These are phyloP conservation scores for Wickerhamomyces tratensis DNA, from an alignment of 805 yeast genomes.

Conservation along the genomic window DNA sequence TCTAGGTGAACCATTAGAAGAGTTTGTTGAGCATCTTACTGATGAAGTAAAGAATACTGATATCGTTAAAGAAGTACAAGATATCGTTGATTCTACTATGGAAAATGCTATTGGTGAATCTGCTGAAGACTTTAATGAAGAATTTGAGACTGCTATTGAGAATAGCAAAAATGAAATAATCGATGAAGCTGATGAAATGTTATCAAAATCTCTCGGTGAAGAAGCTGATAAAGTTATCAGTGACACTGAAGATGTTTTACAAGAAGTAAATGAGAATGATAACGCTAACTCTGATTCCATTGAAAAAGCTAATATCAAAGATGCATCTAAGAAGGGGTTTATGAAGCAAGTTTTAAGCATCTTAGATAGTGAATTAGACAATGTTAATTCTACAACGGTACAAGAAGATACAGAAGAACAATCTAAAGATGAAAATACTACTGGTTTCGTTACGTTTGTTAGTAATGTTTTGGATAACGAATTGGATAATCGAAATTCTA, in stretches of 20 bases:
- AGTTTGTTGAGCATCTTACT: not conserved
- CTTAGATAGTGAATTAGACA: not conserved
- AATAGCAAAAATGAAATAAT: not conserved
- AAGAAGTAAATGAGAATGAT: too few relatives aligned
- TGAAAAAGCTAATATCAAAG: not conserved
- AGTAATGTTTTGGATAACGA: not conserved
- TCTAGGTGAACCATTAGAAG: not conserved
- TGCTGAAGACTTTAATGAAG: constrained; percentile 3
- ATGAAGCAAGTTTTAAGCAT: not conserved
- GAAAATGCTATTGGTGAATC: constrained; percentile 4
- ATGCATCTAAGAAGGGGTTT: not conserved
- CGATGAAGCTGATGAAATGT: not conserved
- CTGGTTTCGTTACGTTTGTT: not conserved
- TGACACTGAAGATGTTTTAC: too few relatives aligned
- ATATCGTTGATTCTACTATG: constrained; percentile 1
- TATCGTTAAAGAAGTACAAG: not conserved
- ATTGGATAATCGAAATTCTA: not conserved
- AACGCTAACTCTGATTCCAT: not conserved
- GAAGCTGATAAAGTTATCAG: not conserved
- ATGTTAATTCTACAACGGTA: not conserved
- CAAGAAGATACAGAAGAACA: not conserved
- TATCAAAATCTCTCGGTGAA: constrained; percentile 1
- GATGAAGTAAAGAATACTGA: not conserved
- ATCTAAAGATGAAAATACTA: not conserved
- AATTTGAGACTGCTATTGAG: constrained; percentile 1